Evolutionary conservation across 2,329 filamentous ascomycete genomes (phyloP).

Genomic region (Cladosporium oxysporum): DNA sequence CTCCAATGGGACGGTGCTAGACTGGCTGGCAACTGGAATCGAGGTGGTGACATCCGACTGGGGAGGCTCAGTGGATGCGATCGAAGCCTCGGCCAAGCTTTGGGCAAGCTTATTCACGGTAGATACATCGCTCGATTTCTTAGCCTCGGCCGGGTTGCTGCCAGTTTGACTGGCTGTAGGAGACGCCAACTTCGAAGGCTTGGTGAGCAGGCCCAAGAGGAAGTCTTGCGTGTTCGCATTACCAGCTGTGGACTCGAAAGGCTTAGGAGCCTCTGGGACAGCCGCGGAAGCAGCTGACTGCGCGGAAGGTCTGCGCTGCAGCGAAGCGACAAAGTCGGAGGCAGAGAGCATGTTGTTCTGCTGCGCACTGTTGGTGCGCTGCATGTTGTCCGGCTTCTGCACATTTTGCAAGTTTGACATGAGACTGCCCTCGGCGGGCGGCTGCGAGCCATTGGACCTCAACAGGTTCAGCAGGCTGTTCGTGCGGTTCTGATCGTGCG

Average conservation of each 20-base stretch:
- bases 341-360: slow-evolving; percentile 45
- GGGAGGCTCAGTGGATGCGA: slow-evolving; percentile 40
- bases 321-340: slow-evolving; percentile 59
- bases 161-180: slow-evolving; percentile 36
- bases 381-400: slow-evolving; percentile 24
- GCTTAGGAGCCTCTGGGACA: slow-evolving; percentile 30
- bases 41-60: slow-evolving; percentile 30
- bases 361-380: slow-evolving; percentile 31
- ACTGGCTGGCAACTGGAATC: slow-evolving; percentile 34
- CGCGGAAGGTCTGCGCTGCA: slow-evolving; percentile 52
- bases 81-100: slow-evolving; percentile 47
- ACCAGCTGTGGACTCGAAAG: slow-evolving; percentile 33
- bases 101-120: slow-evolving; percentile 47
- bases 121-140: slow-evolving; percentile 21
- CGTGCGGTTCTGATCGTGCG: slow-evolving; percentile 34
- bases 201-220: slow-evolving; percentile 81
- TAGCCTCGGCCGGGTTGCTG: slow-evolving; percentile 15
- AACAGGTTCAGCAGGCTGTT: slow-evolving; percentile 63
- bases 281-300: slow-evolving; percentile 35
- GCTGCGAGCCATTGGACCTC: slow-evolving; percentile 59
- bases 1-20: slow-evolving; percentile 41
- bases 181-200: slow-evolving; percentile 46
- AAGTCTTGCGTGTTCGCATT: slow-evolving; percentile 76
- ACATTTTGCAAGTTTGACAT: slow-evolving; percentile 42
- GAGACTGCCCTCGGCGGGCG: slow-evolving; percentile 34